Evolutionary conservation across 768 basidiomycete genomes (phyloP).

Genomic region (Lactifluus volemus): DNA sequence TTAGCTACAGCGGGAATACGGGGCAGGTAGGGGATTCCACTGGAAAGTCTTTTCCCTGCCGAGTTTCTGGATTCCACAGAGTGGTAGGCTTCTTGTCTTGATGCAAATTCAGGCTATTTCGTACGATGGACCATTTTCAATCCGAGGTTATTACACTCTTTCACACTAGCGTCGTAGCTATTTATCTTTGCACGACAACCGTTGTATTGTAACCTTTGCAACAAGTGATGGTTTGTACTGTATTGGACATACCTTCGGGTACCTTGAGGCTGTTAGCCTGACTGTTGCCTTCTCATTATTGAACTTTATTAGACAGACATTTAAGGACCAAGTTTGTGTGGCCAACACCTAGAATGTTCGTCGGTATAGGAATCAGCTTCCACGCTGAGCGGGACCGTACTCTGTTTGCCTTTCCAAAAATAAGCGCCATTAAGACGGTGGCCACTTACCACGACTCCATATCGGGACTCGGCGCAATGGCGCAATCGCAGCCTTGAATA

Average conservation of each 20-base stretch:
- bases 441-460: too few relatives aligned
- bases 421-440: too few relatives aligned
- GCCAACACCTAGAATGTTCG: too few relatives aligned
- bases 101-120: too few relatives aligned
- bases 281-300: not conserved
- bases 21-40: not conserved
- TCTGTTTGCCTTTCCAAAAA: too few relatives aligned
- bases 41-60: not conserved
- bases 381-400: too few relatives aligned
- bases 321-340: too few relatives aligned
- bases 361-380: too few relatives aligned
- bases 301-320: not conserved
- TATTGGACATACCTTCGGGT: not conserved
- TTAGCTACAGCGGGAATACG: not conserved
- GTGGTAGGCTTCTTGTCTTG: not conserved
- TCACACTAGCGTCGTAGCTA: not conserved
- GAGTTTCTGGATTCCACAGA: not conserved
- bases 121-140: not conserved
- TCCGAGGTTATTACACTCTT: not conserved
- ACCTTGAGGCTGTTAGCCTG: not conserved
- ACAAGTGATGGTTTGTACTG: not conserved
- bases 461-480: too few relatives aligned
- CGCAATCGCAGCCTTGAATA: too few relatives aligned
- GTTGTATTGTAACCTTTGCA: not conserved
- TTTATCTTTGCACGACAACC: not conserved